These are phyloP conservation scores for Sungouiella thailandica DNA, from an alignment of 805 yeast species.

Conservation along the genomic window DNA sequence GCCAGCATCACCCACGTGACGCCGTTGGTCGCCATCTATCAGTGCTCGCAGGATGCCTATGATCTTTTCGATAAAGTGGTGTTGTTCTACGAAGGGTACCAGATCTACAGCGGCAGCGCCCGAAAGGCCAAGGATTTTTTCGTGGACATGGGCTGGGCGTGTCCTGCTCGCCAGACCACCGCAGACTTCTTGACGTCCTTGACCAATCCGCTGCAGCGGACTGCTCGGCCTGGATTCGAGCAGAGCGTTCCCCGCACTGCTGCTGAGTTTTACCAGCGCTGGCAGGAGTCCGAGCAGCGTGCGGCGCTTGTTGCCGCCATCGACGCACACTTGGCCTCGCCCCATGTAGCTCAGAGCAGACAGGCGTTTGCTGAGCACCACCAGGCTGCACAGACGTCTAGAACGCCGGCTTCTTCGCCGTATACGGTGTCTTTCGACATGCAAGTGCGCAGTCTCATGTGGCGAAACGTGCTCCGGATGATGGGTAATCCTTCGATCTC, in stretches of 20 bases:
- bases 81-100: slow-evolving; percentile 53
- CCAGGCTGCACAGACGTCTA: slow-evolving; percentile 47
- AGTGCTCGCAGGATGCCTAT: slow-evolving; percentile 63
- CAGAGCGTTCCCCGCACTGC: slow-evolving; percentile 40
- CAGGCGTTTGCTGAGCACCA: slow-evolving; percentile 35
- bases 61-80: slow-evolving; percentile 58
- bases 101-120: slow-evolving; percentile 48
- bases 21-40: slow-evolving; percentile 59
- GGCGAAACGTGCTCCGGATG: slow-evolving; percentile 45
- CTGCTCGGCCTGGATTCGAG: slow-evolving; percentile 40
- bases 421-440: slow-evolving; percentile 46
- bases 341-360: slow-evolving; percentile 9
- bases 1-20: slow-evolving; percentile 48
- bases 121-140: slow-evolving; percentile 45
- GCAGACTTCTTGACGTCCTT: slow-evolving; percentile 55
- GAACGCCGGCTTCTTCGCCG: slow-evolving; percentile 43
- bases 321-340: slow-evolving; percentile 5
- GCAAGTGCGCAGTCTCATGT: slow-evolving; percentile 45
- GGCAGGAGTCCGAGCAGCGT: slow-evolving; percentile 44
- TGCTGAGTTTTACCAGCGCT: slow-evolving; percentile 20
- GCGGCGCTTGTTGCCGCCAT: slow-evolving; percentile 9
- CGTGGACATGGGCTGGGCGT: slow-evolving; percentile 49
- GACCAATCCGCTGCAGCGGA: slow-evolving; percentile 50
- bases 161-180: slow-evolving; percentile 55
- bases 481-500: slow-evolving; percentile 47